phyloP scores from a whole-genome alignment of 2,329 filamentous ascomycete genomes.

The Colletotrichum neosansevieriae region DNA sequence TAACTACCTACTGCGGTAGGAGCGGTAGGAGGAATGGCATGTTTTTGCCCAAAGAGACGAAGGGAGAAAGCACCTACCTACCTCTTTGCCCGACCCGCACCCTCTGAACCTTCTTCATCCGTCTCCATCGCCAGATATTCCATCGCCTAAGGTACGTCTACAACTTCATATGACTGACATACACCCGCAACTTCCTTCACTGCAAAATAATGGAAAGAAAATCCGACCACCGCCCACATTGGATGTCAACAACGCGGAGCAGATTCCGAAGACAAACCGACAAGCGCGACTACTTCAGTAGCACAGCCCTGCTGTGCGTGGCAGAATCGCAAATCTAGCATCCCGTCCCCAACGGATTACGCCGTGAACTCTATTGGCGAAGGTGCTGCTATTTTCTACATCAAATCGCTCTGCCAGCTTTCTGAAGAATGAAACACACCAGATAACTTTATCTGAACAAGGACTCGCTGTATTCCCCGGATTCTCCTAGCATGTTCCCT shows the following conservation, averaged over 20 bases:
- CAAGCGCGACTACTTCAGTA: not conserved
- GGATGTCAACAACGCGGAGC: slow-evolving; percentile 1
- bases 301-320: slow-evolving; percentile 20
- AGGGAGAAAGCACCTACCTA: not conserved
- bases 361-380: slow-evolving; percentile 20
- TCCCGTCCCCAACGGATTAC: slow-evolving; percentile 14
- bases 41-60: not conserved
- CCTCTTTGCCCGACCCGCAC: too few relatives aligned
- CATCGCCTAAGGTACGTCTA: not conserved
- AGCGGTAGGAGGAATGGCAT: too few relatives aligned
- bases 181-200: not conserved
- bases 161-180: slow-evolving; percentile 2
- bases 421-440: slow-evolving; percentile 30
- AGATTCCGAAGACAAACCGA: slow-evolving; percentile 2
- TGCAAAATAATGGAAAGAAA: not conserved
- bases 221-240: too few relatives aligned
- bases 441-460: slow-evolving; percentile 38
- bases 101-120: not conserved
- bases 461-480: slow-evolving; percentile 29
- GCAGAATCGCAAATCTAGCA: slow-evolving; percentile 12
- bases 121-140: slow-evolving; percentile 9
- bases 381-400: slow-evolving; percentile 1
- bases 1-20: too few relatives aligned
- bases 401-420: not conserved
- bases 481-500: slow-evolving; percentile 31